Percentiles rank a stretch among this genome's conserved stretches.
These are phyloP conservation scores for Halophytophthora batemanensis DNA, from an alignment of 352 stramenopile genomes.

Conservation along the genomic window DNA sequence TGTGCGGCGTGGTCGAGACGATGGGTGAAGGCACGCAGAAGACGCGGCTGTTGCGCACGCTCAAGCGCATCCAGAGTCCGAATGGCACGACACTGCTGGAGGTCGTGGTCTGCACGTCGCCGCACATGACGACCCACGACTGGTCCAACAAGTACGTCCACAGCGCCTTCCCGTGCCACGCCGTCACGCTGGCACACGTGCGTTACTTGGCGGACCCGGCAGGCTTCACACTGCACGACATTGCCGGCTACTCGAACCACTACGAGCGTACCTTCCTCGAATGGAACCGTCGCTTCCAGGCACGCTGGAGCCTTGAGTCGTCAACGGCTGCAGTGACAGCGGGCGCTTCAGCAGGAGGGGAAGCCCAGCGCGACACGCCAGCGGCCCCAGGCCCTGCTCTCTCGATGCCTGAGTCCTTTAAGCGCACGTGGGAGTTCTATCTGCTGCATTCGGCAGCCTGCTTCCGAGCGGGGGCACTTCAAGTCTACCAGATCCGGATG, in stretches of 20 bases:
- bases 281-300: conserved; percentile 81
- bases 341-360: conserved; percentile 2
- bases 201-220: conserved; percentile 41
- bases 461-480: conserved; percentile 67
- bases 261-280: conserved; percentile 84
- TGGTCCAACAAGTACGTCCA: conserved; percentile 88
- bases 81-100: conserved; percentile 62
- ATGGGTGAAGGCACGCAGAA: conserved; percentile 37
- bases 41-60: conserved; percentile 52
- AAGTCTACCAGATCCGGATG: conserved; percentile 68
- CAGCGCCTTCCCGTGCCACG: conserved; percentile 53
- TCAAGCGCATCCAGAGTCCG: conserved; percentile 58
- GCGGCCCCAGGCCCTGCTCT: conserved; percentile 17
- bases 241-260: conserved; percentile 67
- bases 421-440: conserved; percentile 88
- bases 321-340: conserved; percentile 3
- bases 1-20: conserved; percentile 55
- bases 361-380: not conserved
- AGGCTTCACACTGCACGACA: conserved; percentile 64
- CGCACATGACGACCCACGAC: conserved; percentile 64
- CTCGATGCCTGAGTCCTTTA: conserved; percentile 72
- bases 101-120: conserved; percentile 58
- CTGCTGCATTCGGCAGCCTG: conserved; percentile 83
- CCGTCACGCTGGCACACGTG: conserved; percentile 51
- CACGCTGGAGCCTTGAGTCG: conserved; percentile 35